phyloP scores from a whole-genome alignment of 2,329 filamentous ascomycete genomes.

The Monilinia aucupariae region DNA sequence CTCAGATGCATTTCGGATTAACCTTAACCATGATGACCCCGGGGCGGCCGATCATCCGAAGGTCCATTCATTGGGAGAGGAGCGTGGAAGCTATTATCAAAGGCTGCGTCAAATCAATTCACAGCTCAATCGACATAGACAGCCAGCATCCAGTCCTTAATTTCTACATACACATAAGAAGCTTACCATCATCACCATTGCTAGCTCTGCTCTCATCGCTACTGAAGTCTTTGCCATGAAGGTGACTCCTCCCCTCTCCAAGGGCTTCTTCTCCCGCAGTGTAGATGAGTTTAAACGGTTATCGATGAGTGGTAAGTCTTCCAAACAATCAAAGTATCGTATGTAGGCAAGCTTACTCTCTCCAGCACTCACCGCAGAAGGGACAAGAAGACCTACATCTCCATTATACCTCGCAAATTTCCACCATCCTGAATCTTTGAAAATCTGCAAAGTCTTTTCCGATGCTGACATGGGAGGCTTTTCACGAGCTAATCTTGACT shows the following conservation, averaged over 20 bases:
- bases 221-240: slow-evolving; percentile 41
- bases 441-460: slow-evolving; percentile 70
- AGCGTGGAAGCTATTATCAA: not conserved
- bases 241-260: slow-evolving; percentile 41
- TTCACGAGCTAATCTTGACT: slow-evolving; percentile 67
- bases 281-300: slow-evolving; percentile 55
- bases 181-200: not conserved
- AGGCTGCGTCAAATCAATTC: not conserved
- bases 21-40: too few relatives aligned
- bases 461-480: slow-evolving; percentile 83
- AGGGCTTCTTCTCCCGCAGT: slow-evolving; percentile 54
- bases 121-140: not conserved
- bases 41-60: not conserved
- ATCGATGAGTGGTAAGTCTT: slow-evolving; percentile 47
- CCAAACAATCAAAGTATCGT: slow-evolving; percentile 6
- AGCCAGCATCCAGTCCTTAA: not conserved
- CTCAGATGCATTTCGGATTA: too few relatives aligned
- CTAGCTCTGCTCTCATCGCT: not conserved
- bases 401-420: slow-evolving; percentile 64
- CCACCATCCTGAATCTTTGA: slow-evolving; percentile 43
- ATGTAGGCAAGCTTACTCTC: slow-evolving; percentile 19
- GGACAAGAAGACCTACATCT: slow-evolving; percentile 57
- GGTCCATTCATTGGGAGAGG: not conserved
- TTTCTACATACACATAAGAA: not conserved
- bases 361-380: slow-evolving; percentile 64